Evolutionary conservation across 768 basidiomycete species (phyloP), one percentile per base, ranked within the genome.

Genomic region (Tricholomella constricta): DNA sequence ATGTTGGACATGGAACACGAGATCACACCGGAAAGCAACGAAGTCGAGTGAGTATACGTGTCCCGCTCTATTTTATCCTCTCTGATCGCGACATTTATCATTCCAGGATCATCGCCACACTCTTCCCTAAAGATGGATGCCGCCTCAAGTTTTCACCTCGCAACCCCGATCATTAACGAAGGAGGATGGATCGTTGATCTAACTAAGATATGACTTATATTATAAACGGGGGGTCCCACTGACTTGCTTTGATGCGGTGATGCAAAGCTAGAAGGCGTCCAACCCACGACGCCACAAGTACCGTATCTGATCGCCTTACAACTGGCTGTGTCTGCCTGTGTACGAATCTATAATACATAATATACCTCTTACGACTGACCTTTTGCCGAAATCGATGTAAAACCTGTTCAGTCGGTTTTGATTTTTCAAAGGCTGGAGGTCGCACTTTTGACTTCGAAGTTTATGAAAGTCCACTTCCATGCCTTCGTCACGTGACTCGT

Each of bases 121-220:
- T 98, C 37, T 99, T 99, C 84, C 97, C 97, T 10, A 87, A 91
- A 69, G 95, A 98, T 64, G 92, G 91, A 37, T 92, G 93, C 62
- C 71, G 82, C 52, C 78, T 98, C 57, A 90, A 85, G 65, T 81
- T 96, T 61, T 78, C 81, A 2, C 88, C 91, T 26, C 83, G 88
- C 46, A 58, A 63, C 10, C 60, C 68, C 44, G 44, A 17, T 54
- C 17, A 23, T 54, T 26, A 40, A 46, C 36, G 12, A 26, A 41
- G 2, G 23, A 48, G 6, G 11, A 6, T 22, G n/a, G 38, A 52
- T 20, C 29, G 22, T 15, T n/a, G 6, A 32, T 20, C 27, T 32
- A 26, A 31, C 17, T 19, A 42, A 48, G 35, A 48, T 40, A 48
- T 48, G 4, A 19, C n/a, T 45, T 22, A 32, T 32, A 7, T 31